Conservation (phyloP, 352 stramenopile species). For the Globisporangium cystogenes region DNA sequence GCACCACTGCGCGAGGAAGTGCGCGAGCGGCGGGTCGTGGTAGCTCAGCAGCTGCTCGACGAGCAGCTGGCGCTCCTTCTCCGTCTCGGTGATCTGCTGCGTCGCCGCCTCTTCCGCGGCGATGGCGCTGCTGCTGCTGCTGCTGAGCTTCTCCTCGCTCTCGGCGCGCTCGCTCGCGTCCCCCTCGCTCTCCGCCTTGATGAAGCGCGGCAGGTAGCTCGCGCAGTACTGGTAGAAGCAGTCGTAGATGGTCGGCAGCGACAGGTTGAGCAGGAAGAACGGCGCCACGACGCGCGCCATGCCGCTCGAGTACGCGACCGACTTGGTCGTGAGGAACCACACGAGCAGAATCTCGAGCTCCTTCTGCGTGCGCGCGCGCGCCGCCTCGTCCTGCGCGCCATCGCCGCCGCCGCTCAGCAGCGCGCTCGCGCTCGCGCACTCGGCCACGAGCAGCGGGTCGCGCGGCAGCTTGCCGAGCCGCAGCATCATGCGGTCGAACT, state of each 20-base stretch:
- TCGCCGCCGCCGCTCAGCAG: conserved; percentile 32
- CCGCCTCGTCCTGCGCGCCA: not conserved
- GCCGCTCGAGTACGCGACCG: conserved; percentile 57
- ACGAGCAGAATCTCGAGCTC: conserved; percentile 71
- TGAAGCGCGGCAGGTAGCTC: conserved; percentile 64
- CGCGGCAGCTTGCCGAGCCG: conserved; percentile 57
- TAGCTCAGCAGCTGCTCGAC: conserved; percentile 71
- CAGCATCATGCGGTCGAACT: conserved; percentile 70
- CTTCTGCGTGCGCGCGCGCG: conserved; percentile 35
- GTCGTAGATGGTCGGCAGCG: conserved; percentile 76
- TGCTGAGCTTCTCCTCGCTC: conserved; percentile 17
- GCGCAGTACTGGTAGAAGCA: conserved; percentile 85
- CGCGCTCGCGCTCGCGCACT: conserved; percentile 41
- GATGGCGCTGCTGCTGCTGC: not conserved
- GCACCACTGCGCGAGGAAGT: conserved; percentile 71
- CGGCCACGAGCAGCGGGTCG: conserved; percentile 51
- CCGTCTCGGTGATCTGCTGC: not conserved
- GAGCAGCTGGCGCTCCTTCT: conserved; percentile 49
- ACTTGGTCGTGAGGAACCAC: conserved; percentile 82
- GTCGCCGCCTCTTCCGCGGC: too few relatives aligned
- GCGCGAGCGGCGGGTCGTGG: conserved; percentile 58
- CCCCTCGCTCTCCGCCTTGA: conserved; percentile 19
- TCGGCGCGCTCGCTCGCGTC: conserved; percentile 5
- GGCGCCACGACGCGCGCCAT: conserved; percentile 73
- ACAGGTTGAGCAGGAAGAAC: conserved; percentile 69